Evolutionary conservation across 441 rosid species (phyloP), one percentile per base, ranked within the genome.

Genomic region (Pelargonium australe): DNA sequence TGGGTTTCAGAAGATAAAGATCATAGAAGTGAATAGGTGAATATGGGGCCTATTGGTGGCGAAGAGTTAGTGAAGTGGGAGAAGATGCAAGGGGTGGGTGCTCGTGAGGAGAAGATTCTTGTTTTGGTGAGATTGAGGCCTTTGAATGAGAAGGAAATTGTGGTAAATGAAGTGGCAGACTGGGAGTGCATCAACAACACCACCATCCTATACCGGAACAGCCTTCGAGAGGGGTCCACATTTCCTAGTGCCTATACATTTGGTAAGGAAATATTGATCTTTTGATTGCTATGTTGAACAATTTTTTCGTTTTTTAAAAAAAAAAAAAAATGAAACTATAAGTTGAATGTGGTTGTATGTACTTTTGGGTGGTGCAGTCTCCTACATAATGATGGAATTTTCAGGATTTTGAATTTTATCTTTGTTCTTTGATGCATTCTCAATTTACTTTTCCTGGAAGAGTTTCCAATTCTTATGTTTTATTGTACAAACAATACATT

Each of bases 81-180:
- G 62, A 57, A 57, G 28, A 57, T 57, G 80, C 85, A 74, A 41
- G 85, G 71, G 65, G 70, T 81, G 0, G 73, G 76, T 12, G 77
- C 76, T 28, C 79, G 80, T 1, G 87, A 78, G 40, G 98, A 95
- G 84, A 95, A 74, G 69, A 83, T 92, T 57, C 75, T 87, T 12
- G 98, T 95, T 74, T 86, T 91, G 17, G 89, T 95, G 63, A 85
- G 97, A 69, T 65, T 95, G 71, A 82, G 99, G 82, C 99, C 98
- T 62, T 77, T 85, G 84, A 89, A 86, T 68, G 91, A 88, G 60
- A 94, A 85, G 77, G 98, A 95, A 70, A 76, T 64, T 73, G 65
- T 83, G 14, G 84, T 84, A 74, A 79, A 89, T 69, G 92, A 87
- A 74, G 80, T 80, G 1, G 82, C 89, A 1, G 97, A 95, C 77